phyloP scores from a whole-genome alignment of 495 filamentous ascomycete species.

The Rusavskia elegans region DNA sequence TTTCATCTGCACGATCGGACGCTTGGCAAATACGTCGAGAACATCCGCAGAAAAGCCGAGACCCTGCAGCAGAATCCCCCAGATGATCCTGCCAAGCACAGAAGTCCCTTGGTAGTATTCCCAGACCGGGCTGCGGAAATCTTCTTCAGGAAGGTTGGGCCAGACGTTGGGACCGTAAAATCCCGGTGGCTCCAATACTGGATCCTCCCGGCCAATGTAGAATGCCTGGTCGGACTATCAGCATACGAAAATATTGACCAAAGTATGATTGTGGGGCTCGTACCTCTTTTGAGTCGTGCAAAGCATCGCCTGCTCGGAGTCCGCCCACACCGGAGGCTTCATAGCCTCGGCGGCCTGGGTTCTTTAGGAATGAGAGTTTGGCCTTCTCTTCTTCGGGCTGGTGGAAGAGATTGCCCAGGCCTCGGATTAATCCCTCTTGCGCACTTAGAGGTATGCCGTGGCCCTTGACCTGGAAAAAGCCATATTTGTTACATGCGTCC shows the following conservation, averaged over 20 bases:
- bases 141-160: constrained; percentile 27
- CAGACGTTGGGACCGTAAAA: constrained; percentile 32
- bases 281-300: constrained; percentile 27
- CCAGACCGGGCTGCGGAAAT: constrained; percentile 30
- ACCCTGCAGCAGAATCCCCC: constrained; percentile 22
- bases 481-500: constrained; percentile 19
- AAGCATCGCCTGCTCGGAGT: constrained; percentile 13
- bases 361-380: constrained; percentile 17
- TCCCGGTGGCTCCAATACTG: constrained; percentile 9
- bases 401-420: constrained; percentile 15
- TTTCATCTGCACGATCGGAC: constrained; percentile 26
- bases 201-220: constrained; percentile 20
- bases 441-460: constrained; percentile 23
- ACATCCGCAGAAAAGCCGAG: constrained; percentile 20
- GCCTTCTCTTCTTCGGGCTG: constrained; percentile 21
- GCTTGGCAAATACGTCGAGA: constrained; percentile 28
- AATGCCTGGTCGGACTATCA: constrained; percentile 10
- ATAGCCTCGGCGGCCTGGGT: constrained; percentile 21
- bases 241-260: not conserved
- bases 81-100: constrained; percentile 18
- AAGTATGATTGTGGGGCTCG: not conserved
- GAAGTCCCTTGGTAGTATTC: constrained; percentile 27
- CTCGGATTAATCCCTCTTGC: constrained; percentile 13
- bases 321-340: constrained; percentile 16
- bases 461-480: constrained; percentile 34